Evolutionary conservation across 2,329 filamentous ascomycete species (phyloP), one percentile per base, ranked within the genome.

Genomic region (Trichophyton mentagrophytes): DNA sequence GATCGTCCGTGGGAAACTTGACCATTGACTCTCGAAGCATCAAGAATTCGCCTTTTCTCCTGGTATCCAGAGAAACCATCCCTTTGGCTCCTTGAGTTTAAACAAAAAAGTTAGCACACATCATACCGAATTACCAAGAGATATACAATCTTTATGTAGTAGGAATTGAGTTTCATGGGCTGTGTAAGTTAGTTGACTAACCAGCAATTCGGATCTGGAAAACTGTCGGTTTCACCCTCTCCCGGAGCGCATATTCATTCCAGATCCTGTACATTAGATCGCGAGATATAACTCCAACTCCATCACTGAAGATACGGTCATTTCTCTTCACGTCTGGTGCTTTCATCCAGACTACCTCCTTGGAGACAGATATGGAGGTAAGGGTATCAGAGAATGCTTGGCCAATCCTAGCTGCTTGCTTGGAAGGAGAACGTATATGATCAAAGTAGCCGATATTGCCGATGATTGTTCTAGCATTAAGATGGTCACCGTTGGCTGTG

Each of bases 361-460:
- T 65, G 20, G 68, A 66, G 13, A 86, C 71, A 0, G 78, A 70
- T 0, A 91, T 74, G 0, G 86, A 82, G 47, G 78, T 84, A 1
- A 82, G 82, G 0, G 89, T 91, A 65, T 92, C 87, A 0, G 88
- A 87, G 64, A 89, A 95, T 0, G 86, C 86, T 66, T 83, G 82
- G 4, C 82, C 81, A 47, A 83, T 82, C 56, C 82, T 72, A 3
- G 82, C 82, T 6, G 82, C 82, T 65, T 81, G 83, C 63, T 81
- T 81, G 6, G 82, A 80, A 2, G 80, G 80, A 40, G 74, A 80
- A 3, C 72, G 70, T 53, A 85, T 81, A n/a, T 71, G 61, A 1
- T 68, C 71, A 67, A 85, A 82, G 60, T 80, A 71, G 0, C 80
- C 80, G 2, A 82, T 69, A 2, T 70, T 68, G 59, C 69, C 65